These are phyloP conservation scores for Speleostelium caveatum DNA, from an alignment of 78 protist genomes.

Conservation along the genomic window DNA sequence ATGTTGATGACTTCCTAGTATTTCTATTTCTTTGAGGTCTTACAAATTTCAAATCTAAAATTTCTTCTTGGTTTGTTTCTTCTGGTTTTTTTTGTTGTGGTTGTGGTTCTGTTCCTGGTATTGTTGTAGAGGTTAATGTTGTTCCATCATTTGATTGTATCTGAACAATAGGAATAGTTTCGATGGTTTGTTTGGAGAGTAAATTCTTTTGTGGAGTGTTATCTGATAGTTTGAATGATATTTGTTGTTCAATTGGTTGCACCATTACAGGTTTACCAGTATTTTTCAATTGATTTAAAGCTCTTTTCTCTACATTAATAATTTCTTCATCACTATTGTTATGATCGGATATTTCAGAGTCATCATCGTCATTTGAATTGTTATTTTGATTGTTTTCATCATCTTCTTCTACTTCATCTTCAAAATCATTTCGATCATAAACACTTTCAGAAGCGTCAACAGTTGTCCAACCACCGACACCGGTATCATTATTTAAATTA, in stretches of 20 bases:
- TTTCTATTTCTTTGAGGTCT: too few relatives aligned
- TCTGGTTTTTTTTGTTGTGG: too few relatives aligned
- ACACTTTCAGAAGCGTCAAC: neutral
- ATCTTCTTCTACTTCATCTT: neutral
- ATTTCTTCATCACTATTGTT: constrained; percentile 6
- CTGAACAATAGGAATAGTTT: too few relatives aligned
- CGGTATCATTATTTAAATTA: neutral
- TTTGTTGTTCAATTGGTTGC: neutral
- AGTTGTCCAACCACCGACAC: constrained; percentile 5
- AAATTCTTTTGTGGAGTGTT: neutral
- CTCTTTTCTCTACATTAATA: constrained; percentile 1
- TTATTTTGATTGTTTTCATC: neutral
- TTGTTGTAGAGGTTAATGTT: too few relatives aligned
- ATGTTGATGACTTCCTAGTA: too few relatives aligned
- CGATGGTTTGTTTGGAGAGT: neutral
- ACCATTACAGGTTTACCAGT: too few relatives aligned
- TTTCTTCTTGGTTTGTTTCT: too few relatives aligned
- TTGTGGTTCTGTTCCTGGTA: too few relatives aligned
- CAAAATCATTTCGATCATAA: neutral
- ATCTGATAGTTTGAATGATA: neutral
- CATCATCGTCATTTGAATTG: constrained; percentile 9
- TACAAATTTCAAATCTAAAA: too few relatives aligned
- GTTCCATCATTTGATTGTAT: too few relatives aligned
- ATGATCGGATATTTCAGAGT: too few relatives aligned
- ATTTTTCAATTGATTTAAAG: neutral